Percentiles rank a stretch among this genome's conserved stretches.
Evolutionary conservation across 1,284 basidiomycete genomes (phyloP).

Genomic region (Austroboletus niveus): DNA sequence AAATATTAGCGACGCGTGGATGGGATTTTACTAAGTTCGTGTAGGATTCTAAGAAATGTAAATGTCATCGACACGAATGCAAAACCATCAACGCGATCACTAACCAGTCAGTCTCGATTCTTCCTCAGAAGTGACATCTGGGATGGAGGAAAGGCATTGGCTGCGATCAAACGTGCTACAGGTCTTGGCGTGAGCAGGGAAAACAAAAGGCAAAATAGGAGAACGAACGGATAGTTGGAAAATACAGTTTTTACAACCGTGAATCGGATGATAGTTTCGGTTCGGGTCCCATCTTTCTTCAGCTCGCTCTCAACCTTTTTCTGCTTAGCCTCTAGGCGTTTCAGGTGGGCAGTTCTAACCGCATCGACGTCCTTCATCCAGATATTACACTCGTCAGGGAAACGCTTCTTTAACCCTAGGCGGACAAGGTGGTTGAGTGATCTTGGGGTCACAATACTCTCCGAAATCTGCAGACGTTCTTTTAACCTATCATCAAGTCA

Average conservation of each 20-base stretch:
- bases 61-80: not conserved
- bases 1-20: conserved; percentile 17
- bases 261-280: conserved; percentile 24
- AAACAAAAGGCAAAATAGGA: not conserved
- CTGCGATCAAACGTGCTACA: conserved; percentile 21
- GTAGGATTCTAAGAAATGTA: conserved; percentile 14
- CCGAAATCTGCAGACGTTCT: conserved; percentile 29
- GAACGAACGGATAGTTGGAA: conserved; percentile 29
- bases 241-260: conserved; percentile 27
- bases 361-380: conserved; percentile 28
- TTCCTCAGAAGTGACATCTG: conserved; percentile 14
- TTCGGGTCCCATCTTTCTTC: conserved; percentile 1
- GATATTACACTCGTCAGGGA: conserved; percentile 21
- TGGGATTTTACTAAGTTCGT: conserved; percentile 13
- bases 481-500: conserved; percentile 23
- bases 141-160: conserved; percentile 12
- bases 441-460: conserved; percentile 13
- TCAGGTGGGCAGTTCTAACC: conserved; percentile 4
- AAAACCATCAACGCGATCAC: not conserved
- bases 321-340: conserved; percentile 3
- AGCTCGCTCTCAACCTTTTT: conserved; percentile 16
- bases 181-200: not conserved
- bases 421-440: conserved; percentile 33
- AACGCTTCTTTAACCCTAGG: conserved; percentile 33
- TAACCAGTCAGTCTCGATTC: conserved; percentile 14